Evolutionary conservation across 805 yeast genomes (phyloP).

Genomic region (Sugiyamaella smithiae): DNA sequence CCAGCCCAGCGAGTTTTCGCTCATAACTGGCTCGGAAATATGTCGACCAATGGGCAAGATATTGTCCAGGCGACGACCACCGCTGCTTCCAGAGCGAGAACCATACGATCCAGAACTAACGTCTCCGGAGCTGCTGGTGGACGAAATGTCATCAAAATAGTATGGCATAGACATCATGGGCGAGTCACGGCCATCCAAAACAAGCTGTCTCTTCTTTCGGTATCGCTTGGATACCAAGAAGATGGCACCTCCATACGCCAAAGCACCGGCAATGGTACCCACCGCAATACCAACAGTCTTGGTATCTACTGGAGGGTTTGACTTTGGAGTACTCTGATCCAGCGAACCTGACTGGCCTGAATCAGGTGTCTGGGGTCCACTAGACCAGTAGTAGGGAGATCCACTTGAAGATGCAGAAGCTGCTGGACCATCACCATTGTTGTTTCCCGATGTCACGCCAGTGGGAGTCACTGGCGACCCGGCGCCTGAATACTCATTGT

Average conservation of each 20-base stretch:
- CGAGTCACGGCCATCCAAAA: slow-evolving; percentile 17
- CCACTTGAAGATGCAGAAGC: slow-evolving; percentile 16
- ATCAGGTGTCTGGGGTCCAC: slow-evolving; percentile 11
- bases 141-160: slow-evolving; percentile 25
- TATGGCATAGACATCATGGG: slow-evolving; percentile 17
- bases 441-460: slow-evolving; percentile 6
- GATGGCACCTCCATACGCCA: slow-evolving; percentile 60
- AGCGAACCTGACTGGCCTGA: slow-evolving; percentile 31
- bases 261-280: slow-evolving; percentile 79
- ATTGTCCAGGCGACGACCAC: slow-evolving; percentile 18
- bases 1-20: slow-evolving; percentile 43
- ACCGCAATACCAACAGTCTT: slow-evolving; percentile 74
- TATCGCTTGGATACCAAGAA: slow-evolving; percentile 52
- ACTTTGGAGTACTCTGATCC: slow-evolving; percentile 29
- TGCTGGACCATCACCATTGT: slow-evolving; percentile 6
- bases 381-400: slow-evolving; percentile 10
- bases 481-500: slow-evolving; percentile 15
- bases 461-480: slow-evolving; percentile 31
- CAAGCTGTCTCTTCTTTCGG: slow-evolving; percentile 30
- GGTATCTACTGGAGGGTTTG: slow-evolving; percentile 35
- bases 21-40: slow-evolving; percentile 39
- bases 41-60: slow-evolving; percentile 29
- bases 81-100: slow-evolving; percentile 15
- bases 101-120: slow-evolving; percentile 7
- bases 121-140: slow-evolving; percentile 19